phyloP scores from a whole-genome alignment of 306 rosid genomes.

The Glycyrrhiza uralensis region DNA sequence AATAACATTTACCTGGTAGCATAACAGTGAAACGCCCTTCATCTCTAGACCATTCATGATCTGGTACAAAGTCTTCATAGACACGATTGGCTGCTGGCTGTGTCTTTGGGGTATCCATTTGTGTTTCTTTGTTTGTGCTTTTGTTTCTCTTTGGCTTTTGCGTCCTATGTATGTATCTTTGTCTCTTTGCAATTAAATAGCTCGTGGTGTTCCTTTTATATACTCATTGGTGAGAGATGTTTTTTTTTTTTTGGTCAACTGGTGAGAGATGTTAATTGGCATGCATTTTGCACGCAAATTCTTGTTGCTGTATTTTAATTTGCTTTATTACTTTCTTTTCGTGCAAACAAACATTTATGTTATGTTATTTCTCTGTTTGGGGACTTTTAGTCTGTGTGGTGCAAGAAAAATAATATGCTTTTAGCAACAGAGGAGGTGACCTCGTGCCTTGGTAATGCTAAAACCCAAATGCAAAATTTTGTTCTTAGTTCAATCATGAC shows the following conservation, averaged over 20 bases:
- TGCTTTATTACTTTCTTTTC: slow-evolving; percentile 36
- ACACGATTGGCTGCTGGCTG: slow-evolving; percentile 19
- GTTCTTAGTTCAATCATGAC: neutral
- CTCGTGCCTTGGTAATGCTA: slow-evolving; percentile 22
- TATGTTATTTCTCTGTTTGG: neutral
- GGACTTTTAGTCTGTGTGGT: neutral
- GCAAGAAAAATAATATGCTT: slow-evolving; percentile 38
- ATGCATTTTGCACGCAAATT: slow-evolving; percentile 4
- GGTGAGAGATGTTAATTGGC: neutral
- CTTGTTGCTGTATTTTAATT: neutral
- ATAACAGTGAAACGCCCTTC: slow-evolving; percentile 31
- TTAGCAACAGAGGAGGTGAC: slow-evolving; percentile 27
- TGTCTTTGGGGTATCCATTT: slow-evolving; percentile 10
- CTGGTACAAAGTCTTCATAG: slow-evolving; percentile 52
- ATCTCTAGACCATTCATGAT: slow-evolving; percentile 37
- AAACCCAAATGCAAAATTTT: neutral
- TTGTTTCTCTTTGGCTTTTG: neutral
- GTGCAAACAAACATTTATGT: slow-evolving; percentile 30
- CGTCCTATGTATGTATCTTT: slow-evolving; percentile 12
- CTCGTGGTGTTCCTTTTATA: slow-evolving; percentile 25
- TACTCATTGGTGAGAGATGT: slow-evolving; percentile 1
- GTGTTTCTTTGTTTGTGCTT: neutral
- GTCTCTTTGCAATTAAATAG: neutral
- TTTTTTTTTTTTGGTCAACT: too few relatives aligned
- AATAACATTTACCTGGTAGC: slow-evolving; percentile 47